Evolutionary conservation across 2,329 filamentous ascomycete species (phyloP).

Genomic region (Cytospora leucostoma): DNA sequence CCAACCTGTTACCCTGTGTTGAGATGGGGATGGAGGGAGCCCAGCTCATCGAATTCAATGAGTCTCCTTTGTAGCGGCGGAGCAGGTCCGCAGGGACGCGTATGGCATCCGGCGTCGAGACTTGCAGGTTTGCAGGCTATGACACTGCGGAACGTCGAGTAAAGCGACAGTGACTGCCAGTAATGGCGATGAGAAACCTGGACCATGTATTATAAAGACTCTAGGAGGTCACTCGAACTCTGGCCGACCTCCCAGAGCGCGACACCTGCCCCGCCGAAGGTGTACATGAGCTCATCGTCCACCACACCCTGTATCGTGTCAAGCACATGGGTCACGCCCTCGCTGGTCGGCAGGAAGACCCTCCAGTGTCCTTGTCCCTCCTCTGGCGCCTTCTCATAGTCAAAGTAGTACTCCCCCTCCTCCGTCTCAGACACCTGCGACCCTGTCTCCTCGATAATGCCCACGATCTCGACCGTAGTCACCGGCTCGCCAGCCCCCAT

Average conservation of each 20-base stretch:
- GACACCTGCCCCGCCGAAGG: slow-evolving; percentile 24
- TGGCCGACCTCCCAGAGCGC: slow-evolving; percentile 30
- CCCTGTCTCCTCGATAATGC: slow-evolving; percentile 19
- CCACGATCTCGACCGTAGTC: slow-evolving; percentile 20
- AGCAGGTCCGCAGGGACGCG: too few species aligned
- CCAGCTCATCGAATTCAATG: neutral
- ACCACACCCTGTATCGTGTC: slow-evolving; percentile 24
- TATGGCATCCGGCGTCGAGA: too few species aligned
- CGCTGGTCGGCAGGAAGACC: slow-evolving; percentile 25
- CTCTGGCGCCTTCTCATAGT: slow-evolving; percentile 18
- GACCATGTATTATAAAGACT: slow-evolving; percentile 12
- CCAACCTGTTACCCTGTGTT: neutral
- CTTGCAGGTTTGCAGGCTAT: too few species aligned
- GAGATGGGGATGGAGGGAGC: too few species aligned
- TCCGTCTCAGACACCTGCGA: slow-evolving; percentile 17
- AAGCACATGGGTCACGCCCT: slow-evolving; percentile 20
- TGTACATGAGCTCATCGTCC: slow-evolving; percentile 15
- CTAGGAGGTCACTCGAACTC: slow-evolving; percentile 25
- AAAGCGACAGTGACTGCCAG: neutral
- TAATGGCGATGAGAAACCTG: neutral
- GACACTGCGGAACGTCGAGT: neutral
- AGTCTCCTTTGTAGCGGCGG: neutral
- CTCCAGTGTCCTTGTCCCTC: slow-evolving; percentile 6
- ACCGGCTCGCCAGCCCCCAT: slow-evolving; percentile 24
- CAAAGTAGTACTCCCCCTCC: slow-evolving; percentile 25